Evolutionary conservation across 257 asterid species (phyloP), one percentile per base, ranked within the genome.

Genomic region (Schizonepeta tenuifolia): DNA sequence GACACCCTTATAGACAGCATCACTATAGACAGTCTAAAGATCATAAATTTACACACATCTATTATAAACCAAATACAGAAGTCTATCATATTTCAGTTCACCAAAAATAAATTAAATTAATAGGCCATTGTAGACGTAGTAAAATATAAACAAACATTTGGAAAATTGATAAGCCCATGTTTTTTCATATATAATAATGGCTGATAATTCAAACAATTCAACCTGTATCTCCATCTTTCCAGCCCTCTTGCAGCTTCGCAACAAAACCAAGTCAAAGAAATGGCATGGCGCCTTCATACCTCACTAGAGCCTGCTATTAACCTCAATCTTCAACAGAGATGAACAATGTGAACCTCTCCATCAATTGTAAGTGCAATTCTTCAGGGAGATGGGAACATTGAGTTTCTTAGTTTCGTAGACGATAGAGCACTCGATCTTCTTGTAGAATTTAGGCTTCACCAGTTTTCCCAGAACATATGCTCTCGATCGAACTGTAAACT

Each of bases 401-500:
- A 89, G 72, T 68, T 86, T 93, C 85, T 83, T 86, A 54, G 86
- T 56, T 7, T 84, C 86, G 65, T 83, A 79, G 65, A 75, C 59
- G 51, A 93, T 69, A 14, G 83, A 43, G 71, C 98, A 91, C 22
- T 81, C 86, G 6, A 93, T 86, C 62, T 68, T 79, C 74, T 77
- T 89, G 81, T 87, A 78, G 81, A 93, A 91, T 75, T 79, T 91
- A 0, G 98, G 93, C 84, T 83, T 87, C 83, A 93, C 98, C 71
- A 93, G 78, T 77, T 81, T 84, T 8, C 98, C 98, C 77, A 93
- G 64, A 64, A 93, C 96, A 44, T 91, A 88, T 38, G 90, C 98
- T 61, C 87, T 86, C 9, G 98, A 85, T 54, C 90, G 78, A 47
- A 93, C 83, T 36, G 83, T 85, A 28, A 93, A 89, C 41, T 74